Evolutionary conservation across 1,139 yeast genomes (phyloP), one percentile per base, ranked within the genome.

Genomic region (Blastobotrys buckinghamii): DNA sequence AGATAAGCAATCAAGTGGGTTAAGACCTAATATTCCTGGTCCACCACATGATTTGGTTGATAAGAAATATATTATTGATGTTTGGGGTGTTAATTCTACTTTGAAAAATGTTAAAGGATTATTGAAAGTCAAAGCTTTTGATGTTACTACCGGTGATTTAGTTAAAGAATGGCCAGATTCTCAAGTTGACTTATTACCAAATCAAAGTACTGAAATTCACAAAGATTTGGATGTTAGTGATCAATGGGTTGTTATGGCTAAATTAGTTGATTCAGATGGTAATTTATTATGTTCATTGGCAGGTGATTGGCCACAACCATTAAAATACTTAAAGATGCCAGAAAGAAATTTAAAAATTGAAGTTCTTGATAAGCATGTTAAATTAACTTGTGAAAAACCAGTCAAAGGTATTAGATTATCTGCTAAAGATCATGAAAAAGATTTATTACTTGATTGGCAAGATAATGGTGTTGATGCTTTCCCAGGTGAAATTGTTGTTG

Each of bases 221-320:
- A 39, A 48, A 24, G 53, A 51, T 26, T 42, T 55, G 2, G 46
- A 48, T 1, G 54, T 61, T 54, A 57, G 59, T 2, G 39, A 50
- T 15, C 61, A 61, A 9, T 56, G 60, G 2, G 69, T 63, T 3
- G 61, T 50, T 51, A 59, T 46, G 47, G 63, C 38, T 49, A 63
- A 38, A 39, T 48, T 27, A 49, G 19, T 17, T 42, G 57, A 10
- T 33, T 50, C 8, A 29, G 52, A 5, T 16, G 53, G 54, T 8
- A 15, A n/a, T 5, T 27, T 39, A 22, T 19, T 39, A 9, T 26
- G 17, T 16, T 67, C 73, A 9, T 58, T 69, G 46, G 69, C 72
- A 8, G 65, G 68, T 12, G 78, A 75, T 54, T 76, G 81, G 80
- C 80, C 81, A 2, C 79, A 77, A 56, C 81, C 81, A 13, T 62